These are phyloP conservation scores for Adansonia gregorii DNA, from an alignment of 441 rosid species.

Conservation along the genomic window DNA sequence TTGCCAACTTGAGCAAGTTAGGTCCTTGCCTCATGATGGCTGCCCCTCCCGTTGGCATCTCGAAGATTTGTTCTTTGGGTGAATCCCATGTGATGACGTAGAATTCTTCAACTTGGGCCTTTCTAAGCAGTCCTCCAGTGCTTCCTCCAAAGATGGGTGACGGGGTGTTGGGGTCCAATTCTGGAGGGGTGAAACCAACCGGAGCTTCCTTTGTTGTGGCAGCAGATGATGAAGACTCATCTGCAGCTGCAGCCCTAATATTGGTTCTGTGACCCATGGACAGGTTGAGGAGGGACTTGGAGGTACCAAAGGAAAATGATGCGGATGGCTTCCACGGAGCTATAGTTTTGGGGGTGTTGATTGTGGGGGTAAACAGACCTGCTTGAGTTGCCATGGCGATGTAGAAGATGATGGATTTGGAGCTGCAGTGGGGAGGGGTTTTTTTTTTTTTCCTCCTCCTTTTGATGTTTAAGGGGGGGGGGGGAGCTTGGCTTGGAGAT, in stretches of 20 bases:
- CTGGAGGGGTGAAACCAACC: conserved; percentile 77
- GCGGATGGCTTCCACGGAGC: conserved; percentile 33
- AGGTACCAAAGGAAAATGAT: conserved; percentile 37
- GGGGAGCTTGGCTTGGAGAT: conserved; percentile 15
- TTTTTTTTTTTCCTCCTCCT: background rate
- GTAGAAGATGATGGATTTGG: background rate
- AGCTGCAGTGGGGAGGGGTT: background rate
- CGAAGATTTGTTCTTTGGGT: conserved; percentile 76
- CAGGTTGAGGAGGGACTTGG: conserved; percentile 44
- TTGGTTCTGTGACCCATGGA: conserved; percentile 31
- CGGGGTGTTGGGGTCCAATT: conserved; percentile 72
- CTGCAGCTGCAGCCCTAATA: conserved; percentile 44
- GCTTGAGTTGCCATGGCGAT: conserved; percentile 51
- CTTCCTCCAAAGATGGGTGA: conserved; percentile 87
- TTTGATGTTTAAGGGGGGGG: background rate
- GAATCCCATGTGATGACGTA: conserved; percentile 84
- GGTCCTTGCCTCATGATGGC: conserved; percentile 83
- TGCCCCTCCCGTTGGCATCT: conserved; percentile 80
- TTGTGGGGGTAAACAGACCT: conserved; percentile 45
- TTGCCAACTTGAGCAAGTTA: conserved; percentile 74
- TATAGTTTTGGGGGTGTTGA: conserved; percentile 40
- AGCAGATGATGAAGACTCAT: conserved; percentile 8
- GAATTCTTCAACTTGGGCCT: conserved; percentile 85
- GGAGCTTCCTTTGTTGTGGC: conserved; percentile 52
- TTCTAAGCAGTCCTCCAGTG: conserved; percentile 71